A percentile compares a stretch with the other conserved stretches of the same genome.
These are phyloP conservation scores for Cantharellus cinnabarinus DNA, from an alignment of 768 basidiomycete species.

Conservation along the genomic window DNA sequence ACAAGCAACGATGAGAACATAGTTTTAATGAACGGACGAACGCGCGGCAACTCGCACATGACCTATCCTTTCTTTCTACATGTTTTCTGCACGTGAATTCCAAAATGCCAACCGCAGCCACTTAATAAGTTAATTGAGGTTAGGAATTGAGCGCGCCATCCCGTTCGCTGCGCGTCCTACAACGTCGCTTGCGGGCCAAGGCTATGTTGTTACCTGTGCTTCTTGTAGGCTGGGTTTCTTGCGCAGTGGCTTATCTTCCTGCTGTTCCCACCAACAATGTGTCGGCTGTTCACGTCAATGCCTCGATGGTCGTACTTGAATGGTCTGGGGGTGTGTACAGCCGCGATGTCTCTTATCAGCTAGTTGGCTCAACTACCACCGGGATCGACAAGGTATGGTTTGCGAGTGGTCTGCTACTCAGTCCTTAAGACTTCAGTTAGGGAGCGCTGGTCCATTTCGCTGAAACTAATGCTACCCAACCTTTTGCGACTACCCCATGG, in stretches of 20 bases:
- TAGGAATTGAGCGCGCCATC: too few species aligned
- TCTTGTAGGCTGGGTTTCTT: background rate
- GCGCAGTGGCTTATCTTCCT: conserved; percentile 37
- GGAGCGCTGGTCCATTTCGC: conserved; percentile 74
- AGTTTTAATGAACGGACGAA: too few species aligned
- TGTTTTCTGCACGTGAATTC: too few species aligned
- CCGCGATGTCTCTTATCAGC: conserved; percentile 16
- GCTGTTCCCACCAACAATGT: conserved; percentile 54
- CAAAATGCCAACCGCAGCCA: too few species aligned
- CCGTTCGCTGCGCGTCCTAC: too few species aligned
- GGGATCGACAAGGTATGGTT: conserved; percentile 35
- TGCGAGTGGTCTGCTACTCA: background rate
- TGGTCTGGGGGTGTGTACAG: conserved; percentile 3
- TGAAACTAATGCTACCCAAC: conserved; percentile 23
- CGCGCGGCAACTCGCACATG: too few species aligned
- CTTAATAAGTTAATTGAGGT: too few species aligned
- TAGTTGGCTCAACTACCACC: conserved; percentile 28
- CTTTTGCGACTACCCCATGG: conserved; percentile 51
- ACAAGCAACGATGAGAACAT: conserved; percentile 7
- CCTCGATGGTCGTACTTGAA: background rate
- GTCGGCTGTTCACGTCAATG: conserved; percentile 9
- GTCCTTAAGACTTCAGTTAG: conserved; percentile 17
- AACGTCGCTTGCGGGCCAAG: background rate
- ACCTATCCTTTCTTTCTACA: too few species aligned
- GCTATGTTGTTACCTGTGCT: background rate